Conservation (phyloP, 1,284 basidiomycete genomes). For the Cutaneotrichosporon sp. region DNA sequence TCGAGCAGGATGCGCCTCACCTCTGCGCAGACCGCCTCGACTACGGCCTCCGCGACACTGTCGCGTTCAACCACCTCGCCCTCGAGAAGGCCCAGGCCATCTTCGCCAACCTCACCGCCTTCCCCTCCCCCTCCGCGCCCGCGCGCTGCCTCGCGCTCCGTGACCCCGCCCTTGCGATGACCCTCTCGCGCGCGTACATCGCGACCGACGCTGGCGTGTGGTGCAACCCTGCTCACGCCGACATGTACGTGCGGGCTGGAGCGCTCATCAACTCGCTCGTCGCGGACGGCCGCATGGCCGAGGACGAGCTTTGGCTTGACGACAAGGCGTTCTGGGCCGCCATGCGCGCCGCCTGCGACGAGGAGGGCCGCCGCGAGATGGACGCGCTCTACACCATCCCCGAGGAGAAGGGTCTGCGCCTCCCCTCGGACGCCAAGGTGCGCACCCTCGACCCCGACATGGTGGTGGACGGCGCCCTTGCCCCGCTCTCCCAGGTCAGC, state of each 20-base stretch:
- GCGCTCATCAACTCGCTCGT: slow-evolving; percentile 17
- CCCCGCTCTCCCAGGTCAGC: slow-evolving; percentile 3
- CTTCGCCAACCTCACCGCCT: slow-evolving; percentile 10
- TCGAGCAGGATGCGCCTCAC: slow-evolving; percentile 18
- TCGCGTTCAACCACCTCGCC: slow-evolving; percentile 15
- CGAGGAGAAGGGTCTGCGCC: background rate
- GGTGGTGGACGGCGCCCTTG: background rate
- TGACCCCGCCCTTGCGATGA: slow-evolving; percentile 1
- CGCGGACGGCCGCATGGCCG: slow-evolving; percentile 4
- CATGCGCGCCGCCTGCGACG: slow-evolving; percentile 3
- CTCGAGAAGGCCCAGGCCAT: background rate
- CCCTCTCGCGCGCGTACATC: slow-evolving; percentile 18
- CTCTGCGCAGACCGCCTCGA: slow-evolving; percentile 26
- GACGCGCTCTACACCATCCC: slow-evolving; percentile 13
- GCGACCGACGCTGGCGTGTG: slow-evolving; percentile 16
- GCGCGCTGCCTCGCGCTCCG: slow-evolving; percentile 16
- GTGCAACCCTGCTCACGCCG: slow-evolving; percentile 18
- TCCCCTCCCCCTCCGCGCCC: background rate
- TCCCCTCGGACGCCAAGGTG: slow-evolving; percentile 11
- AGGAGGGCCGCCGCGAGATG: background rate
- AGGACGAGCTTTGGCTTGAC: slow-evolving; percentile 18
- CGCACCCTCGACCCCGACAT: slow-evolving; percentile 25
- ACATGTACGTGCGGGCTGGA: slow-evolving; percentile 16
- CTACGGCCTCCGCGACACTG: slow-evolving; percentile 25
- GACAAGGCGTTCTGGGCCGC: slow-evolving; percentile 20